Conservation (phyloP, 306 rosid species). For the Dalbergia oliveri region DNA sequence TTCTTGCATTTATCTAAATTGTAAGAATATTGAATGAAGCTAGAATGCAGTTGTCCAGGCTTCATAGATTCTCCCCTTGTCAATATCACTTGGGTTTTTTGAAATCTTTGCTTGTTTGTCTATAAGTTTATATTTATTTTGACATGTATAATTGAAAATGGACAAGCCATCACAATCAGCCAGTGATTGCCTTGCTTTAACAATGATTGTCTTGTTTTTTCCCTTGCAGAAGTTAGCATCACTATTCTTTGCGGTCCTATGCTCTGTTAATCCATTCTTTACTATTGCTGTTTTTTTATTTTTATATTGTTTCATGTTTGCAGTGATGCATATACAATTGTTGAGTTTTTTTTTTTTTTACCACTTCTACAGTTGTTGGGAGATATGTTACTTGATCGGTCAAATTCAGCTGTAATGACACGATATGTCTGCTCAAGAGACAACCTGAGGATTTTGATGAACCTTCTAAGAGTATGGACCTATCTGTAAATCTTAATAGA, state of each 20-base stretch:
- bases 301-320: conserved; percentile 18
- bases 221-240: neutral
- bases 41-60: conserved; percentile 32
- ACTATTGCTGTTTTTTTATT: neutral
- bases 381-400: conserved; percentile 88
- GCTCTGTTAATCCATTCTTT: neutral
- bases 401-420: conserved; percentile 86
- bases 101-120: conserved; percentile 15
- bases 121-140: conserved; percentile 4
- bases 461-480: conserved; percentile 82
- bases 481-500: conserved; percentile 37
- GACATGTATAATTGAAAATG: conserved; percentile 2
- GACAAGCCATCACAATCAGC: neutral
- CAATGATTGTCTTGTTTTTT: neutral
- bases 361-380: conserved; percentile 76
- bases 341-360: conserved; percentile 36
- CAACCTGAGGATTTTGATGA: conserved; percentile 92
- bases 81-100: conserved; percentile 6
- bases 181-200: neutral
- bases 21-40: conserved; percentile 12
- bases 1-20: conserved; percentile 28
- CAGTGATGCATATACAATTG: conserved; percentile 25
- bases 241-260: conserved; percentile 12
- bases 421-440: conserved; percentile 92
- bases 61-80: conserved; percentile 23